Percentiles rank a stretch among this genome's conserved stretches.
These are phyloP conservation scores for Fusarium aywerte DNA, from an alignment of 2,329 filamentous ascomycete species.

Conservation along the genomic window DNA sequence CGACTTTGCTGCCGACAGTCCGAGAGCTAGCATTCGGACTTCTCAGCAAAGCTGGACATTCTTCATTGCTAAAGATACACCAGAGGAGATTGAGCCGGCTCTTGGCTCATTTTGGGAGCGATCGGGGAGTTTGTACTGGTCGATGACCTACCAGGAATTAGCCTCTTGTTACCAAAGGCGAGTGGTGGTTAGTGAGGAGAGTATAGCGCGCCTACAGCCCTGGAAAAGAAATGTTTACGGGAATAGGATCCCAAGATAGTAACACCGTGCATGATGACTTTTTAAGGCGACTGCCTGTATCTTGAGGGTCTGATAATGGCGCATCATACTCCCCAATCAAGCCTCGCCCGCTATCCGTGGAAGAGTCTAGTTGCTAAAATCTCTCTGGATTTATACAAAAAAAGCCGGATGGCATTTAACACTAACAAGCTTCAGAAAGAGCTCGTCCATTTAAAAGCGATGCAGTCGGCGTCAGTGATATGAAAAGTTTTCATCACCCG, in stretches of 20 bases:
- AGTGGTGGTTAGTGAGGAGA: background rate
- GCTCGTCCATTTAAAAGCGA: background rate
- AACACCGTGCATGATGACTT: background rate
- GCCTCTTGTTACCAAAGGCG: background rate
- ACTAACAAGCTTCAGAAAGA: background rate
- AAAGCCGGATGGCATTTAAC: too few relatives aligned
- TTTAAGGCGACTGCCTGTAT: too few relatives aligned
- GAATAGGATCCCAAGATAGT: background rate
- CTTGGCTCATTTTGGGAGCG: background rate
- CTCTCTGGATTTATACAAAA: background rate
- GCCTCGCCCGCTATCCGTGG: background rate
- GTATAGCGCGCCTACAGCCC: background rate
- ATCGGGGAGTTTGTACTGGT: background rate
- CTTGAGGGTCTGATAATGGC: background rate
- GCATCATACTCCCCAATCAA: background rate
- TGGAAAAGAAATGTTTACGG: background rate
- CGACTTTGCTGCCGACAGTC: constrained; percentile 20
- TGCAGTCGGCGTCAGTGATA: background rate
- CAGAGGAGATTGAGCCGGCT: background rate
- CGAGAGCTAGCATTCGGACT: constrained; percentile 2
- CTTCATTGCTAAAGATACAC: background rate
- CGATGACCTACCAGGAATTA: background rate
- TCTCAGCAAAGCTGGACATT: background rate
- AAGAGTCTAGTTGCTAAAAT: background rate
- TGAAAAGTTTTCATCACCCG: background rate